Evolutionary conservation across 108 stramenopile genomes (phyloP), one percentile per base, ranked within the genome.

Genomic region (Stephanodiscus triporus): DNA sequence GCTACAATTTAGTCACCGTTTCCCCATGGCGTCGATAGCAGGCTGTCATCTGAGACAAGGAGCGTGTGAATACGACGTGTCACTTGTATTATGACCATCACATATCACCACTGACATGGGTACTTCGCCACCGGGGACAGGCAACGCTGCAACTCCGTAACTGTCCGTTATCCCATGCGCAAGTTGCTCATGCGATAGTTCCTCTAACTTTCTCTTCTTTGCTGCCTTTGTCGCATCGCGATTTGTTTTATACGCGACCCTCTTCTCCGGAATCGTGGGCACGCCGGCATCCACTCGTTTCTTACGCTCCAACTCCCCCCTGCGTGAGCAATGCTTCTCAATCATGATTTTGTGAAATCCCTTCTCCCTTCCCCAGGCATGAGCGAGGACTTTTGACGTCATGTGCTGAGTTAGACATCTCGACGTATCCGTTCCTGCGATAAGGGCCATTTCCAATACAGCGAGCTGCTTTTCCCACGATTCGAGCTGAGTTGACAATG

Each of bases 321-420:
- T 76, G 26, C 90, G 90, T 58, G 78, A 82, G 34, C 90, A 91
- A 13, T 88, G 76, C 24, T 60, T 75, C 5, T 48, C 45, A 17
- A 76, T 63, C 37, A 91, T 36, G 8, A 75, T 37, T 57, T 85
- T 72, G 54, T 84, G 85, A 66, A 88, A 88, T 34, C 83, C 82
- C 62, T 72, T 73, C 32, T 91, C 85, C 2, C 90, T 78, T 19
- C 90, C 90, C 90, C 90, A 91, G 13, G 87, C 90, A 78, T 87
- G 85, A 30, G 90, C 78, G 40, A 91, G 56, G 55, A 87, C 83
- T 30, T 75, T 76, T 23, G 83, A 83, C 24, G 76, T 83, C 11
- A 79, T 78, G 43, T 85, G 70, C 13, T 85, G 83, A 20, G 84
- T 86, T 4, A 43, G 19, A 78, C 86, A 37, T 84, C 80, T 59